Evolutionary conservation across 2,329 filamentous ascomycete genomes (phyloP), one percentile per base, ranked within the genome.

Genomic region (Colletotrichum eleusines): DNA sequence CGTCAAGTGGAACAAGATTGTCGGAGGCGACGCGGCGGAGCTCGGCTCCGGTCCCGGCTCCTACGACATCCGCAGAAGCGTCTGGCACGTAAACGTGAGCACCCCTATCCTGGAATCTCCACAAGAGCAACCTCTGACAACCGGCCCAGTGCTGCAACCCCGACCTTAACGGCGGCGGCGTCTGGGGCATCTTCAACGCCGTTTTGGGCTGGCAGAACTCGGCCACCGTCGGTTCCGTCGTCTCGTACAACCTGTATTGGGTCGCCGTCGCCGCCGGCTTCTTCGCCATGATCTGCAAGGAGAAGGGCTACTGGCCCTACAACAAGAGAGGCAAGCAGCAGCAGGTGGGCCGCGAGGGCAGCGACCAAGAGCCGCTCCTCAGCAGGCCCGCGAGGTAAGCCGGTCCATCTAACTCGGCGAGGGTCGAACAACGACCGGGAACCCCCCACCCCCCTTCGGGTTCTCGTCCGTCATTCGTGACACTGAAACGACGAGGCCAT

Each of bases 11-110:
- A 87, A 86, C 73, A 85, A 88, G 60, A 76, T 88, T 28, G 85
- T 90, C 23, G 90, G 90, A 33, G 84, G 87, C 11, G 86, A 88
- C 71, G 84, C 84, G 7, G 77, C 81, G 6, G 84, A 87, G 74
- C 71, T 81, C 5, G 85, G 84, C 66, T 73, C 74, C 14, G 93
- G 93, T 0, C 87, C 92, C 0, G 93, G 93, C 4, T 94, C 91
- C 1, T 95, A 95, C 80, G 89, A 95, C 76, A 93, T 95, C 74
- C 84, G 85, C 59, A 83, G 90, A 75, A 93, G 88, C 67, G 92
- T 95, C 28, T 95, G 93, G 93, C 93, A 95, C 77, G 88, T 95
- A 71, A 94, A 95, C 78, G 87, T 89, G 79, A 80, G 87, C 16
- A 81, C 14, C 18, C n/a, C 38, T 8, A 20, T 33, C 20, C 33